Conservation (phyloP, 768 basidiomycete genomes). For the Termitomyces sp. region DNA sequence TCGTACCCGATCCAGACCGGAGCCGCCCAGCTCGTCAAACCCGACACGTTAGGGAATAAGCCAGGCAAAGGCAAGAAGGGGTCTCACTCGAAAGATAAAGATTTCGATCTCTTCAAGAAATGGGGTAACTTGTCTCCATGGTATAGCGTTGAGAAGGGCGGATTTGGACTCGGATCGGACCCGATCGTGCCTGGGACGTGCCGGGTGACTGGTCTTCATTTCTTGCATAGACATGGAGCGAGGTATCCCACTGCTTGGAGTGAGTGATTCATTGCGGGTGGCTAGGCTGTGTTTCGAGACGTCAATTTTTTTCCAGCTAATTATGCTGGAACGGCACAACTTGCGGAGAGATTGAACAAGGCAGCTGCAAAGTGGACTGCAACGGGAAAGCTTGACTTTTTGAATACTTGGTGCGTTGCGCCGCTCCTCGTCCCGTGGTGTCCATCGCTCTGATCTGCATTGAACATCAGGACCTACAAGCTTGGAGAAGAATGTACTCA, state of each 20-base stretch:
- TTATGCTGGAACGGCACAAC: conserved; percentile 59
- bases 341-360: conserved; percentile 53
- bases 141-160: conserved; percentile 58
- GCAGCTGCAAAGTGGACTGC: conserved; percentile 59
- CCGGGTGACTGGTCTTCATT: conserved; percentile 67
- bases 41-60: conserved; percentile 27
- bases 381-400: conserved; percentile 61
- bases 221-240: conserved; percentile 82
- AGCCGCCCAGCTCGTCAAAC: conserved; percentile 57
- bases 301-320: conserved; percentile 32
- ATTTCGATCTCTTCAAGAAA: conserved; percentile 66
- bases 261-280: conserved; percentile 27
- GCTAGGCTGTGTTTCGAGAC: not conserved
- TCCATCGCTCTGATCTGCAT: not conserved
- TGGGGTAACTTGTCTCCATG: conserved; percentile 89
- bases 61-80: conserved; percentile 12
- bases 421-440: not conserved
- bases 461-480: conserved; percentile 82
- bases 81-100: conserved; percentile 4
- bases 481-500: conserved; percentile 77
- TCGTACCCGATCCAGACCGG: conserved; percentile 73
- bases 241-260: conserved; percentile 64
- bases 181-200: conserved; percentile 71
- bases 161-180: conserved; percentile 71
- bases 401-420: conserved; percentile 72